Conservation (phyloP, 495 filamentous ascomycete species). For the Aspergillus diversus region DNA sequence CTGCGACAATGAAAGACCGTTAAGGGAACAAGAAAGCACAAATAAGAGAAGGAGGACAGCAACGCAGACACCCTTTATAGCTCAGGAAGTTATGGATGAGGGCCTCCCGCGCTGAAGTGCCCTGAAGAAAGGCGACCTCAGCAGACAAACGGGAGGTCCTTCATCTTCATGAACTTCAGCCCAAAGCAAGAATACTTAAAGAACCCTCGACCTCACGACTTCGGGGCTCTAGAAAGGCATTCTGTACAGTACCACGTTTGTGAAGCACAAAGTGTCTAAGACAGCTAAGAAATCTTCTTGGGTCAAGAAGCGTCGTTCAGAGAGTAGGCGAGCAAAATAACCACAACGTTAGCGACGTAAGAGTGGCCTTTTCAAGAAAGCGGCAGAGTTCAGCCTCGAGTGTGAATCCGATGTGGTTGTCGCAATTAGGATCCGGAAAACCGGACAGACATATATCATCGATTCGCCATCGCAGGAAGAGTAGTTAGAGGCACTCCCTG, state of each 20-base stretch:
- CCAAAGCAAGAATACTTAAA: background rate
- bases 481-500: too few species aligned
- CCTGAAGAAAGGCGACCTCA: background rate
- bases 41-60: background rate
- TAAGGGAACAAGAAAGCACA: slow-evolving; percentile 13
- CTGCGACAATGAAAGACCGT: slow-evolving; percentile 6
- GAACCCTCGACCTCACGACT: background rate
- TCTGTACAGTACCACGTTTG: background rate
- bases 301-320: slow-evolving; percentile 21
- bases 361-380: slow-evolving; percentile 25
- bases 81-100: background rate
- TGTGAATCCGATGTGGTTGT: slow-evolving; percentile 23
- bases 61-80: slow-evolving; percentile 9
- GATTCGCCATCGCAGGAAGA: slow-evolving; percentile 26
- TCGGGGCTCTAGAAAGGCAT: background rate
- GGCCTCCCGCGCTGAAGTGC: background rate
- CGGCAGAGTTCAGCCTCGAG: slow-evolving; percentile 23
- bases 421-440: slow-evolving; percentile 21
- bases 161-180: background rate
- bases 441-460: slow-evolving; percentile 23
- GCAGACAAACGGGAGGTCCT: background rate
- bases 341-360: slow-evolving; percentile 22
- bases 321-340: slow-evolving; percentile 23
- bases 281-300: slow-evolving; percentile 20
- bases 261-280: background rate